Evolutionary conservation across 139 green algal species (phyloP), one percentile per base, ranked within the genome.

Genomic region (Diplosphaera chodatii): DNA sequence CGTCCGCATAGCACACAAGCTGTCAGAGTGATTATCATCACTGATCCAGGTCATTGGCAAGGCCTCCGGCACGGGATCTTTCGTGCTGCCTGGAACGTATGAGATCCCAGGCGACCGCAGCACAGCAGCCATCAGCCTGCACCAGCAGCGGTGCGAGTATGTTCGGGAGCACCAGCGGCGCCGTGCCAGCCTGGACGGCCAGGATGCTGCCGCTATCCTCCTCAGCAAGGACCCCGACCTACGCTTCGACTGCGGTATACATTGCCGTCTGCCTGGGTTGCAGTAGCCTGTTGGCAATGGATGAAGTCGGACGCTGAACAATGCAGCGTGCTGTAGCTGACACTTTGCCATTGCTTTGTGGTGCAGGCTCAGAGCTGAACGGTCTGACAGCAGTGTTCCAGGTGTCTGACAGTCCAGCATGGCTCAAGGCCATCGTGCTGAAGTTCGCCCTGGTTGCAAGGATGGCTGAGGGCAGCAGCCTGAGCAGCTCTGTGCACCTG

Each of bases 341-440:
- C n/a, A n/a, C n/a, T n/a, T 48, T 6, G 37, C 37, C 6, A 20
- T 48, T 48, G 37, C 37, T 48, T 48, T 48, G 8, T 48, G 6
- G 37, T 10, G 40, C 68, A 73, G 68, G 55, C 68, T 34, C 48
- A 4, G 68, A 59, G 1, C 2, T 73, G 21, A 59, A 73, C 29
- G 22, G 31, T 10, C 65, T 73, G 22, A 59, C 55, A 8, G 55
- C 55, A 22, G 55, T 73, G 30, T 55, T 73, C 6, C 30, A 73
- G 21, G 55, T 66, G 5, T 21, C 63, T 22, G 68, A 55, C 30
- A 59, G 65, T 29, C 55, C 68, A 23, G 28, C 32, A 18, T 66
- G 55, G 68, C 31, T 73, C 13, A 73, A 73, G 55, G 28, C 29
- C 22, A 13, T 73, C 21, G 32, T 73, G 30, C 48, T 73, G 68